Conservation (phyloP, 1,284 basidiomycete species). For the Cutaneotrichosporon cavernicola region DNA sequence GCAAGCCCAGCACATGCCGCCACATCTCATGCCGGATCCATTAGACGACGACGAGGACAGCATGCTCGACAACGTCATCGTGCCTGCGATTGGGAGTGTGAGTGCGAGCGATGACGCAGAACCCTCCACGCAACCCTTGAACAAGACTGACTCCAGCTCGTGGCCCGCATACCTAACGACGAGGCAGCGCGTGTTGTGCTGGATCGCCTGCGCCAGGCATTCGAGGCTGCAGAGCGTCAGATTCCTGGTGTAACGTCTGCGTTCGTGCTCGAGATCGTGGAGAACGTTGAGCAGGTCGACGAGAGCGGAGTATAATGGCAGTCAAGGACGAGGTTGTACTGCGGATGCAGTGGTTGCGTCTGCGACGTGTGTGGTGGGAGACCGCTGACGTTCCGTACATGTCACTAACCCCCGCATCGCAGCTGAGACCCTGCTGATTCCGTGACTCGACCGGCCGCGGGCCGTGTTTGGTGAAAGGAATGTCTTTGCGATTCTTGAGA, state of each 20-base stretch:
- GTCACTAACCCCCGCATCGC: no score
- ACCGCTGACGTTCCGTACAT: no score
- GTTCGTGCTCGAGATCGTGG: constrained; percentile 56
- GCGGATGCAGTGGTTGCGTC: background rate
- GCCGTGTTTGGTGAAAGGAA: no score
- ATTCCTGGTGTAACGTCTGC: constrained; percentile 56
- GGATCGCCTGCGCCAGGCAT: constrained; percentile 78
- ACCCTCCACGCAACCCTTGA: no score
- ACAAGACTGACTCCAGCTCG: constrained; percentile 60
- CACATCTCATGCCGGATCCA: constrained; percentile 8
- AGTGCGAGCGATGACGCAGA: constrained; percentile 42
- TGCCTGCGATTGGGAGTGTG: constrained; percentile 88
- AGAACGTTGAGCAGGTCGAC: constrained; percentile 55
- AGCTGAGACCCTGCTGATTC: no score
- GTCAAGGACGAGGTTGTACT: background rate
- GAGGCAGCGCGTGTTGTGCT: constrained; percentile 81
- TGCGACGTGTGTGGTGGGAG: background rate
- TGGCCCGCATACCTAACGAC: constrained; percentile 80
- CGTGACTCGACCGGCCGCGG: no score
- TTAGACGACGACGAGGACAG: constrained; percentile 68
- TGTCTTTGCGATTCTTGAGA: no score
- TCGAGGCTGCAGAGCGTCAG: constrained; percentile 85
- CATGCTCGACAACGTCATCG: constrained; percentile 90
- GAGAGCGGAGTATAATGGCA: constrained; percentile 28
- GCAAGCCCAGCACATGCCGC: constrained; percentile 16